Conservation (phyloP, 2,329 filamentous ascomycete genomes). For the Dactylellina cionopaga region DNA sequence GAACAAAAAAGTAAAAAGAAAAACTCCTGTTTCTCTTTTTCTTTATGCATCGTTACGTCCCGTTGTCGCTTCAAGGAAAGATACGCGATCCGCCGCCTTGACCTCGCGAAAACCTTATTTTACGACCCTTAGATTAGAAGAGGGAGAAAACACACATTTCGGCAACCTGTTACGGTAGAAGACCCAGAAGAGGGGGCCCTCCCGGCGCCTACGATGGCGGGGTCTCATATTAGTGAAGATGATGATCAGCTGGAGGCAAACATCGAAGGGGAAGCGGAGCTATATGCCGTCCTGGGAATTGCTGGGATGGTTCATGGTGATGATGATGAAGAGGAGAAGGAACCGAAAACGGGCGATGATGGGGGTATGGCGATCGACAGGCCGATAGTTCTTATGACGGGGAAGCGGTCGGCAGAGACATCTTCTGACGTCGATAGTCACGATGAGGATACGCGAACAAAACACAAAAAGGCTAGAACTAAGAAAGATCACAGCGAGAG, state of each 20-base stretch:
- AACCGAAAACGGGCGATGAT: constrained; percentile 7
- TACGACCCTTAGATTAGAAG: background rate
- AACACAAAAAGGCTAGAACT: constrained; percentile 5
- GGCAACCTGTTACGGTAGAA: background rate
- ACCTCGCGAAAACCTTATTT: background rate
- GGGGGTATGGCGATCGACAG: background rate
- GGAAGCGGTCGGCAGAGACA: constrained; percentile 40
- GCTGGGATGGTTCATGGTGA: background rate
- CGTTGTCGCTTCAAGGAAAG: constrained; percentile 38
- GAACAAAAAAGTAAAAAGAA: background rate
- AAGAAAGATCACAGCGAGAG: background rate
- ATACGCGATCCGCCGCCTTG: constrained; percentile 46
- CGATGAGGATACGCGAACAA: background rate
- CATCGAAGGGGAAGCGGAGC: constrained; percentile 6
- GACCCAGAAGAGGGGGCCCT: background rate
- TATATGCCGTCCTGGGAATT: background rate
- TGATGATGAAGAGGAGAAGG: constrained; percentile 1
- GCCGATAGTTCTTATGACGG: constrained; percentile 20
- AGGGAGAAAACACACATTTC: background rate
- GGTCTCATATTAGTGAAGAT: constrained; percentile 2
- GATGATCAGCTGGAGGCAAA: constrained; percentile 1
- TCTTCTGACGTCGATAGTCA: background rate
- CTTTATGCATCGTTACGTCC: constrained; percentile 29
- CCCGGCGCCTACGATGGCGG: background rate
- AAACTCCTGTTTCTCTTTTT: background rate